Percentiles rank a stretch among this genome's conserved stretches.
Conservation (phyloP, 352 stramenopile species). For the Globisporangium spinosum region DNA sequence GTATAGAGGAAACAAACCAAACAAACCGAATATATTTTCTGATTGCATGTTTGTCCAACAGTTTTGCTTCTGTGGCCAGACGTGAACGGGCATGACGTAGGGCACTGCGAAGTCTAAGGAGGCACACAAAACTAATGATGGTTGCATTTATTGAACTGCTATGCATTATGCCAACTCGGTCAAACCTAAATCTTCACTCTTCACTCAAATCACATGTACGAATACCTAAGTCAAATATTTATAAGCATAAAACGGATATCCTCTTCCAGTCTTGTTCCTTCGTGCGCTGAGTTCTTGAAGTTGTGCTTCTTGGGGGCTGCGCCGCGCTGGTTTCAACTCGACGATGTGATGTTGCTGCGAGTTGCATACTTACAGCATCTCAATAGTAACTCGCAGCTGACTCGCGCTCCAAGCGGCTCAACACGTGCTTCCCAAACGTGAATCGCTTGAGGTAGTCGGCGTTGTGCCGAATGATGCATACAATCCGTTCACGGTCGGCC, state of each 20-base stretch:
- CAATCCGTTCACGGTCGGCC: constrained; percentile 82
- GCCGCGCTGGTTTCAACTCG: background rate
- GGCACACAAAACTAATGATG: background rate
- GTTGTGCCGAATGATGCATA: constrained; percentile 89
- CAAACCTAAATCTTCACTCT: constrained; percentile 12
- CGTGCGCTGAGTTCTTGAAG: background rate
- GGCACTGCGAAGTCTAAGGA: background rate
- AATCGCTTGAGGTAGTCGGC: constrained; percentile 90
- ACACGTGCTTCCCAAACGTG: constrained; percentile 92
- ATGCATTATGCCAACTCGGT: background rate
- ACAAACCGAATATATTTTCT: background rate
- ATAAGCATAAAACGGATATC: constrained; percentile 10
- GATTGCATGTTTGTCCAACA: background rate
- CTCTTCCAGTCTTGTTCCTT: background rate
- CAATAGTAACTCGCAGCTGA: constrained; percentile 21
- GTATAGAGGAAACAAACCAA: background rate
- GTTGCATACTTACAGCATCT: constrained; percentile 10
- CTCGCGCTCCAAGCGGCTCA: constrained; percentile 74
- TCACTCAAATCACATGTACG: constrained; percentile 8
- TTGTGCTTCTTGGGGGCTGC: background rate
- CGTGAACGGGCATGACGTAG: background rate
- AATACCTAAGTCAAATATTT: constrained; percentile 13
- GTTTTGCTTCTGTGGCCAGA: background rate
- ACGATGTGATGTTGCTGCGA: background rate
- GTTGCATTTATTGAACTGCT: background rate